Conservation (phyloP, 1,284 basidiomycete genomes). For the Agroathelia rolfsii region DNA sequence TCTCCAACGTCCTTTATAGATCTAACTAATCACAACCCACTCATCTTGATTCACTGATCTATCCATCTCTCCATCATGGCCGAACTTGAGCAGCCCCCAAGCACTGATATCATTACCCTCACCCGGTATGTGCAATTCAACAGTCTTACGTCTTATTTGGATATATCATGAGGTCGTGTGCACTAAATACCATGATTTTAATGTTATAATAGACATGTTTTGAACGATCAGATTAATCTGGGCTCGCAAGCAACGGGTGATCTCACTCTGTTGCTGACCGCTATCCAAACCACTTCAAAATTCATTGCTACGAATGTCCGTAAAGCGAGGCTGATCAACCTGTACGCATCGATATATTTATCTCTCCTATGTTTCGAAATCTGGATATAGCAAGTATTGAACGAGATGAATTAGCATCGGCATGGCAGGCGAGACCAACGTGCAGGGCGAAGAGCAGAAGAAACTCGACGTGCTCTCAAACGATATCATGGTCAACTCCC, state of each 20-base stretch:
- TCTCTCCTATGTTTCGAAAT: conserved; percentile 6
- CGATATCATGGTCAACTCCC: conserved; percentile 98
- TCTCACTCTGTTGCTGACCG: conserved; percentile 87
- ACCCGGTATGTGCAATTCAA: conserved; percentile 55
- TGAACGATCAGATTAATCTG: conserved; percentile 72
- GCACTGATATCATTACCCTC: conserved; percentile 84
- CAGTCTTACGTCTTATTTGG: conserved; percentile 6
- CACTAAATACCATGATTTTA: conserved; percentile 6
- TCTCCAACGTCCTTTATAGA: too few species aligned
- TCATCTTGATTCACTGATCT: too few species aligned
- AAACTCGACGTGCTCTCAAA: conserved; percentile 97
- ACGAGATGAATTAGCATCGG: conserved; percentile 73
- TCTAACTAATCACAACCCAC: too few species aligned
- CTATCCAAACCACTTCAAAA: conserved; percentile 92
- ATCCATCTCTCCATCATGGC: conserved; percentile 27
- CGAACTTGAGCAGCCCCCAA: conserved; percentile 61
- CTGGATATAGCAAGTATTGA: conserved; percentile 5
- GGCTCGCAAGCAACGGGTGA: conserved; percentile 84
- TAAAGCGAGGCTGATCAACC: conserved; percentile 93
- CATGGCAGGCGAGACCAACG: conserved; percentile 91
- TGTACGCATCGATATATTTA: conserved; percentile 50
- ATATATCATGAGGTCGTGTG: too few species aligned
- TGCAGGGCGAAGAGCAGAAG: conserved; percentile 99
- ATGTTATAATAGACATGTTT: conserved; percentile 77
- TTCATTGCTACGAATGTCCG: conserved; percentile 99